Base-by-base conservation (phyloP, 73 alveolate genomes). In the Tetrahymena thermophila region DNA sequence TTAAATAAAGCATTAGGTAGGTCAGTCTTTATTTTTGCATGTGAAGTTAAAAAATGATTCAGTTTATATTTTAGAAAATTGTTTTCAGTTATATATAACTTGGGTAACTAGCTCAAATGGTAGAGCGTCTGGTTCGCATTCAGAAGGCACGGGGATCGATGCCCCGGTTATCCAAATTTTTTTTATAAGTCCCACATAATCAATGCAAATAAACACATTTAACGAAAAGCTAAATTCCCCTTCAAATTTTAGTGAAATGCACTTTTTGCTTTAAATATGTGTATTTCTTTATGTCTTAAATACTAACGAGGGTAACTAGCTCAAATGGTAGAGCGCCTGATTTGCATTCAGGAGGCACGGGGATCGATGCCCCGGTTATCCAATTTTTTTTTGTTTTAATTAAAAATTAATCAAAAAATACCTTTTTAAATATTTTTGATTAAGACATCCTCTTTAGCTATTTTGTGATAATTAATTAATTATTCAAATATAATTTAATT, bases 311-410 rank as follows among this genome's bases (percentile, higher is more conserved):
- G 89, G 89, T 71, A 71, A 71, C 89, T 71, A 71, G 89, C 89
- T 71, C 89, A 71, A n/a, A 71, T 71, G 89, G 89, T 71, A 71
- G 89, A 71, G 89, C 89, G 89, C 89, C 89, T 71, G 89, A 71
- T 71, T 71, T 71, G 89, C 89, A 71, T 71, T 71, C 89, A 71
- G 89, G 89, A 71, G 89, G 89, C 89, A 71, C 89, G 89, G 89
- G 89, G 89, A 71, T 71, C 89, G 89, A 71, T 71, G 89, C 89
- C 89, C 89, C 89, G 89, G 89, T 71, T 71, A 31, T 71, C 89
- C 89, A 71, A 31, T 71, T 71, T 71, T 71, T 71, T 71, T 56
- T 19, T 55, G 7, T 4, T 42, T 44, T 50, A 50, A 50, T 14
- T 50, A 14, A 50, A 50, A 50, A 5, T 50, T 2, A 1, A 2